Percentiles rank a stretch among this genome's conserved stretches.
These are phyloP conservation scores for Yamadazyma phyllophila DNA, from an alignment of 805 yeast genomes.

Conservation along the genomic window DNA sequence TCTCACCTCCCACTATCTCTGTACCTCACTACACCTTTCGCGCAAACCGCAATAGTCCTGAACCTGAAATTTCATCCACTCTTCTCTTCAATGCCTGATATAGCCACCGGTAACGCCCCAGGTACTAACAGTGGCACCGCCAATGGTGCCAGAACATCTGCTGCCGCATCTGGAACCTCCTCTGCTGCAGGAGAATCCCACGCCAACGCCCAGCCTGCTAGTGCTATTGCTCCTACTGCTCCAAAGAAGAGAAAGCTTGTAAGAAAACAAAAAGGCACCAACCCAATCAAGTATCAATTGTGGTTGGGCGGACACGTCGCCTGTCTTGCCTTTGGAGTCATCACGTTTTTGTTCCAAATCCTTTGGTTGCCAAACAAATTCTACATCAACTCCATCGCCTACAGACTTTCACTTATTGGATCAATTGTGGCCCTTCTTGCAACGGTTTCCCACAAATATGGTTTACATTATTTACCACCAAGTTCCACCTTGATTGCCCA, in stretches of 20 bases:
- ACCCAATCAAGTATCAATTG: conserved; percentile 42
- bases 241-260: conserved; percentile 31
- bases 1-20: not conserved
- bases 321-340: conserved; percentile 46
- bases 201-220: not conserved
- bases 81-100: not conserved
- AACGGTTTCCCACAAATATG: conserved; percentile 58
- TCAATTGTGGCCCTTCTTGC: conserved; percentile 50
- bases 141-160: not conserved
- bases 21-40: not conserved
- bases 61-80: not conserved
- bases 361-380: conserved; percentile 37
- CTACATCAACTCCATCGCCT: conserved; percentile 49
- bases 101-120: not conserved
- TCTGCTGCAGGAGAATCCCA: not conserved
- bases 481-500: conserved; percentile 64
- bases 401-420: conserved; percentile 58
- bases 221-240: conserved; percentile 6
- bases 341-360: conserved; percentile 35
- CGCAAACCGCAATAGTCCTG: not conserved
- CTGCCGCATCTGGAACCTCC: not conserved
- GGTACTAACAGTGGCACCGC: not conserved
- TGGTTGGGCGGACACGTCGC: conserved; percentile 60
- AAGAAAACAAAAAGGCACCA: conserved; percentile 24
- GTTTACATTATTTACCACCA: conserved; percentile 55